Conservation (phyloP, 148 eudicot species). For the Gaultheria prostrata region DNA sequence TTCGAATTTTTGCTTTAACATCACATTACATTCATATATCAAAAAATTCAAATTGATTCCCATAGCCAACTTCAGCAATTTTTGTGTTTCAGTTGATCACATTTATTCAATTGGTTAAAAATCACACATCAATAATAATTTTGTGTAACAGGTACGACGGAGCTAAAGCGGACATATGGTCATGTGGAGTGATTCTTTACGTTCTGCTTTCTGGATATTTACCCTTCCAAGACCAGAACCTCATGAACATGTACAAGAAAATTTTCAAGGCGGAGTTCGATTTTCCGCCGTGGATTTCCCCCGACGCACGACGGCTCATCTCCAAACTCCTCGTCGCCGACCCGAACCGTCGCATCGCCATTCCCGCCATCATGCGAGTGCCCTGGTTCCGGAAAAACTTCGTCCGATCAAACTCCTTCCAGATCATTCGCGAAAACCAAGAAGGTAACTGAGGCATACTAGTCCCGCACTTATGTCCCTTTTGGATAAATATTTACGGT, state of each 20-base stretch:
- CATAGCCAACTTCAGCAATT: no score
- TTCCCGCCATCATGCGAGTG: conserved; percentile 32
- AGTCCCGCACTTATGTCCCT: no score
- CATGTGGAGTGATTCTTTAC: conserved; percentile 53
- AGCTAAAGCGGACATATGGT: conserved; percentile 46
- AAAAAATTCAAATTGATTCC: no score
- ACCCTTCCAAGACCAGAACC: conserved; percentile 49
- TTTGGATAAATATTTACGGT: not conserved
- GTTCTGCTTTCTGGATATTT: conserved; percentile 36
- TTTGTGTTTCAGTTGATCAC: no score
- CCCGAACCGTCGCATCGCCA: conserved; percentile 36
- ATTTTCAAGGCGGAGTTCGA: conserved; percentile 31
- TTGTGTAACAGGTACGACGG: conserved; percentile 31
- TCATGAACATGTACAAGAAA: conserved; percentile 40
- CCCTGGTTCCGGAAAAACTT: conserved; percentile 45
- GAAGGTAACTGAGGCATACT: no score
- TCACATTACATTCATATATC: no score
- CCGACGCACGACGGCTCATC: conserved; percentile 32
- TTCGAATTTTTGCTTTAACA: no score
- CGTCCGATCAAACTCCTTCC: conserved; percentile 18
- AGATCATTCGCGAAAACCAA: conserved; percentile 5
- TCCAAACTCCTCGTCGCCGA: conserved; percentile 29
- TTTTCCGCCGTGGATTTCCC: conserved; percentile 29
- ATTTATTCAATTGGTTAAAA: no score
- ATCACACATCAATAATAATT: not conserved